These are phyloP conservation scores for Meripilus lineatus DNA, from an alignment of 1,284 basidiomycete genomes.

Conservation along the genomic window DNA sequence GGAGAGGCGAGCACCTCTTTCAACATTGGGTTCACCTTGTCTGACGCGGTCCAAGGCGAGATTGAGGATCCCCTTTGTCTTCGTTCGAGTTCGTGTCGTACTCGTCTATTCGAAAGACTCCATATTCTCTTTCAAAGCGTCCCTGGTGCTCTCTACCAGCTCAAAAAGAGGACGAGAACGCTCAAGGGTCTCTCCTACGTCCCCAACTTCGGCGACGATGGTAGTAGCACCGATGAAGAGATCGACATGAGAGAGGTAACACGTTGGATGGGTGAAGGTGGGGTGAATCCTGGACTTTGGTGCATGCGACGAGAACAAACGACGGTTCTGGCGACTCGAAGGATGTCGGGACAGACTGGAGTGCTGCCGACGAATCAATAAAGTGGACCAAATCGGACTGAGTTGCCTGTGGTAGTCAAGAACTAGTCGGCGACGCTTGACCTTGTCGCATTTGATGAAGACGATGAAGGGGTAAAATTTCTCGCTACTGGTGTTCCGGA, in stretches of 20 bases:
- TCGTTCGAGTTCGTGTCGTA: slow-evolving; percentile 46
- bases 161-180: slow-evolving; percentile 81
- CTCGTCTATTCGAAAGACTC: slow-evolving; percentile 80
- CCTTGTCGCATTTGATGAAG: slow-evolving; percentile 98
- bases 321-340: slow-evolving; percentile 92
- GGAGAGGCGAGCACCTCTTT: slow-evolving; percentile 52
- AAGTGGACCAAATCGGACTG: slow-evolving; percentile 98
- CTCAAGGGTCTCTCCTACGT: slow-evolving; percentile 70
- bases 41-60: slow-evolving; percentile 77
- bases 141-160: slow-evolving; percentile 74
- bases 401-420: slow-evolving; percentile 94
- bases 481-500: slow-evolving; percentile 91
- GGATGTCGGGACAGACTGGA: slow-evolving; percentile 57
- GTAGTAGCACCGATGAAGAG: slow-evolving; percentile 85
- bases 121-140: slow-evolving; percentile 74
- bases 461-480: slow-evolving; percentile 99
- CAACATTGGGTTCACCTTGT: slow-evolving; percentile 66
- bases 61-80: slow-evolving; percentile 60
- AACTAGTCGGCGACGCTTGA: slow-evolving; percentile 85
- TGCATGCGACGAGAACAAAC: slow-evolving; percentile 93
- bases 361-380: slow-evolving; percentile 82
- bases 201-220: slow-evolving; percentile 78
- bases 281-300: slow-evolving; percentile 95
- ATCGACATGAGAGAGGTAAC: slow-evolving; percentile 86
- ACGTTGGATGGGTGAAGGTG: slow-evolving; percentile 88